Evolutionary conservation across 805 yeast species (phyloP).

Genomic region (Suhomyces sp.): DNA sequence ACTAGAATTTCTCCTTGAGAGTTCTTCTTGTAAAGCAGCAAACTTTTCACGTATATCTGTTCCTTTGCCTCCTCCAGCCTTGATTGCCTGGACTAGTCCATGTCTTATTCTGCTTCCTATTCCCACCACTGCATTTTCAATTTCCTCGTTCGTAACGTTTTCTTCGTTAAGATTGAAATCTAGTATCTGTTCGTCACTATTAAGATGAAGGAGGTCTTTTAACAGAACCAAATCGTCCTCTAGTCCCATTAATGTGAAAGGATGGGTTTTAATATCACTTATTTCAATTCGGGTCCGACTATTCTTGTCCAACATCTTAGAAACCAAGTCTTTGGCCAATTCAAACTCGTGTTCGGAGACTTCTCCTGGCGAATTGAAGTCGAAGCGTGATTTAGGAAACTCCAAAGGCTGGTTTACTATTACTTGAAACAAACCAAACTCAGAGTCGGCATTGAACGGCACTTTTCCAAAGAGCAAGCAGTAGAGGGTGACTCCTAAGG

Average conservation of each 20-base stretch:
- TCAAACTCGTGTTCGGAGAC: slow-evolving; percentile 43
- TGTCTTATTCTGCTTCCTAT: slow-evolving; percentile 63
- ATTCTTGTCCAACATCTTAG: slow-evolving; percentile 62
- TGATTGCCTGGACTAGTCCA: slow-evolving; percentile 45
- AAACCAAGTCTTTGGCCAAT: slow-evolving; percentile 57
- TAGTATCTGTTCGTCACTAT: slow-evolving; percentile 16
- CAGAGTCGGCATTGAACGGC: slow-evolving; percentile 86
- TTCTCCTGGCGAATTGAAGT: slow-evolving; percentile 38
- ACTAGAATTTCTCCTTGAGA: slow-evolving; percentile 25
- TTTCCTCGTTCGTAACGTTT: slow-evolving; percentile 59
- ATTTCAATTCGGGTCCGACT: slow-evolving; percentile 68
- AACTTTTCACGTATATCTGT: slow-evolving; percentile 19
- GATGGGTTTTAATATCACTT: slow-evolving; percentile 69
- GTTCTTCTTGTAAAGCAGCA: slow-evolving; percentile 21
- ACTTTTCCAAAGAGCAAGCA: slow-evolving; percentile 84
- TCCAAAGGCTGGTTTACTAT: slow-evolving; percentile 61
- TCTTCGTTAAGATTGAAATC: slow-evolving; percentile 19
- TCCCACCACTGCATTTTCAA: slow-evolving; percentile 78
- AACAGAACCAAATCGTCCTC: slow-evolving; percentile 34
- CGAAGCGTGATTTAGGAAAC: slow-evolving; percentile 47
- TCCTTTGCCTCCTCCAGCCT: slow-evolving; percentile 23
- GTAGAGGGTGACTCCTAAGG: slow-evolving; percentile 86
- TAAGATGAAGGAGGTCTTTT: slow-evolving; percentile 35
- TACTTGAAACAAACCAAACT: slow-evolving; percentile 78
- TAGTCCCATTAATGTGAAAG: slow-evolving; percentile 50